Conservation (phyloP, 2,329 filamentous ascomycete genomes). For the Trichophyton mentagrophytes region DNA sequence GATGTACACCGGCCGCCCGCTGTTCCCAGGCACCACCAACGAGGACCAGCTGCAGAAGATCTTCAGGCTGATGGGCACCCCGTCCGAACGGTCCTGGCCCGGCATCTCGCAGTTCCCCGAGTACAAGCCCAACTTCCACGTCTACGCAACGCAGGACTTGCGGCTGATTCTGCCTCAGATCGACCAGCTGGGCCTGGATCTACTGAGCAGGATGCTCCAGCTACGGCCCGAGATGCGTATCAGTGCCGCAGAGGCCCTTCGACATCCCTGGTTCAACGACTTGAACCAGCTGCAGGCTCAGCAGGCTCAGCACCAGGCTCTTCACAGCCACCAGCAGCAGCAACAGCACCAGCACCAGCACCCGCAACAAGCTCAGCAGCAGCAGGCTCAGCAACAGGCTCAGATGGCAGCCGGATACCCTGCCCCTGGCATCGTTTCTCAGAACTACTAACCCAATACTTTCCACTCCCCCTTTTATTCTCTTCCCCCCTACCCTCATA, state of each 20-base stretch:
- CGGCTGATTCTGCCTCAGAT: constrained; percentile 79
- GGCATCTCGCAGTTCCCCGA: constrained; percentile 93
- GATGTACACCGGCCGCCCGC: constrained; percentile 90
- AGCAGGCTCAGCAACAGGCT: not conserved
- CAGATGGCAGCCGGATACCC: constrained; percentile 27
- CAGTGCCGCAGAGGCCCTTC: constrained; percentile 71
- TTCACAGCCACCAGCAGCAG: constrained; percentile 21
- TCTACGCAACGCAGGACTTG: constrained; percentile 86
- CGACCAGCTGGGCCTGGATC: constrained; percentile 71
- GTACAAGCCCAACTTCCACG: constrained; percentile 90
- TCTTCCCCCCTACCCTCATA: not conserved
- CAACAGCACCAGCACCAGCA: constrained; percentile 12
- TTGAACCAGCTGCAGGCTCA: constrained; percentile 42
- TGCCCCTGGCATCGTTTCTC: constrained; percentile 22
- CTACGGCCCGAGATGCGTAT: constrained; percentile 83
- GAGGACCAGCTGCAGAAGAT: constrained; percentile 96
- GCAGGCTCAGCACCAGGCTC: constrained; percentile 29
- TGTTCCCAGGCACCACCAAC: constrained; percentile 96
- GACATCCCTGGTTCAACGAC: constrained; percentile 82
- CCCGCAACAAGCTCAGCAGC: not conserved
- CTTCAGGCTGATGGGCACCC: constrained; percentile 96
- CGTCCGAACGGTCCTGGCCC: constrained; percentile 88
- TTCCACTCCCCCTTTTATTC: not conserved
- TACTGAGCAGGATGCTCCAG: constrained; percentile 84
- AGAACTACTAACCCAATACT: constrained; percentile 10